Evolutionary conservation across 768 basidiomycete species (phyloP), one percentile per base, ranked within the genome.

Genomic region (Leucogyrophana mollusca): DNA sequence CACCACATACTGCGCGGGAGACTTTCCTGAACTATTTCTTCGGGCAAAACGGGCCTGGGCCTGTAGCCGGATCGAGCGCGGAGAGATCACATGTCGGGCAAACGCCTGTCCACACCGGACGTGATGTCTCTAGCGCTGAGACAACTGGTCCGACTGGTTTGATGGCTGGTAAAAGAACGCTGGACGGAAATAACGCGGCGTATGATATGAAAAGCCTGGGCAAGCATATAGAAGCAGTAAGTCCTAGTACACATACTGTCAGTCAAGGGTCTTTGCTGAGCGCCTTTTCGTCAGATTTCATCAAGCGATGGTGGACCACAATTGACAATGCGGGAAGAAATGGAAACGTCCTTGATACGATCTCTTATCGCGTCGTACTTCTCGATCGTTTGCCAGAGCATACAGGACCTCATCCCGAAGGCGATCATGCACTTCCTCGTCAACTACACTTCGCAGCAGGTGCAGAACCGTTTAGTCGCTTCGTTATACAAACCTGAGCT

Each of bases 181-280:
- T 89, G 40, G 90, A 94, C 56, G 87, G 78, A 10, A 87, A 74
- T 62, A 87, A 77, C 56, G 88, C 94, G 45, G 94, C 90, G 38
- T 97, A 84, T 65, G 96, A 98, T 64, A 99, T 99, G 96, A 97
- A 93, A 77, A 96, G 93, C 60, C 74, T 98, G 43, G 93, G 94
- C 34, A 94, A 88, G 69, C 96, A 99, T 60, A 90, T 99, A 49
- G 96, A 99, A 67, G 90, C 94, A 52, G 94, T 97, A 59, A 77
- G 90, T 82, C 35, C 39, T 34, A 25, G 20, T 40, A 52, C 34
- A 51, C 34, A 32, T 49, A 25, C 23, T 49, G 34, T 40, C 14
- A 10, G 49, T 41, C 48, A 18, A 11, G 32, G 40, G 41, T 49
- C 45, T 43, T 41, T 45, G 34, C 43, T 47, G 37, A 41, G 48